Conservation (phyloP, 331 rosid species). For the Pyrus hybrid region DNA sequence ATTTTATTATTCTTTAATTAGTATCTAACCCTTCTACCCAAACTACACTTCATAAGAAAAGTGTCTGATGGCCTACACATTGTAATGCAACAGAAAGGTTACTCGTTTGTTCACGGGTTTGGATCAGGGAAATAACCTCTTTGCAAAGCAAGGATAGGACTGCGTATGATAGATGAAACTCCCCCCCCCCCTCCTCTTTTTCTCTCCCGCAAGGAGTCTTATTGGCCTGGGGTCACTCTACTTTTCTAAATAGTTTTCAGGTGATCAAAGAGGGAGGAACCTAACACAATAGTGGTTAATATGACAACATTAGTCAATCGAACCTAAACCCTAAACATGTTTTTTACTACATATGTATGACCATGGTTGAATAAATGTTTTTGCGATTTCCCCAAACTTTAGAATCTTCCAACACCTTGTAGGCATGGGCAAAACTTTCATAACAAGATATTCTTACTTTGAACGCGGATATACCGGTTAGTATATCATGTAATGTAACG, state of each 20-base stretch:
- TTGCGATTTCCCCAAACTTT: conserved; percentile 54
- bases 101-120: too few relatives aligned
- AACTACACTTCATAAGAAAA: not conserved
- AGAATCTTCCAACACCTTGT: conserved; percentile 25
- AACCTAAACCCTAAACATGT: not conserved
- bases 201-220: too few relatives aligned
- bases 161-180: too few relatives aligned
- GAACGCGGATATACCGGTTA: not conserved
- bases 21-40: not conserved
- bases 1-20: not conserved
- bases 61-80: not conserved
- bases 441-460: not conserved
- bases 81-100: not conserved
- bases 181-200: too few relatives aligned
- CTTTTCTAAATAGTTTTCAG: not conserved
- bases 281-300: not conserved
- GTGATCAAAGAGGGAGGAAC: not conserved
- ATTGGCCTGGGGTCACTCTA: fast-evolving
- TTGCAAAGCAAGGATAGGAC: fast-evolving
- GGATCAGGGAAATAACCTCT: too few relatives aligned
- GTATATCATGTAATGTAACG: too few relatives aligned
- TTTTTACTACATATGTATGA: not conserved
- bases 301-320: conserved; percentile 35
- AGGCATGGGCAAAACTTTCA: not conserved
- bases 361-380: conserved; percentile 10